Percentiles rank a stretch among this genome's conserved stretches.
These are phyloP conservation scores for Botryotinia convoluta DNA, from an alignment of 2,329 filamentous ascomycete genomes.

Conservation along the genomic window DNA sequence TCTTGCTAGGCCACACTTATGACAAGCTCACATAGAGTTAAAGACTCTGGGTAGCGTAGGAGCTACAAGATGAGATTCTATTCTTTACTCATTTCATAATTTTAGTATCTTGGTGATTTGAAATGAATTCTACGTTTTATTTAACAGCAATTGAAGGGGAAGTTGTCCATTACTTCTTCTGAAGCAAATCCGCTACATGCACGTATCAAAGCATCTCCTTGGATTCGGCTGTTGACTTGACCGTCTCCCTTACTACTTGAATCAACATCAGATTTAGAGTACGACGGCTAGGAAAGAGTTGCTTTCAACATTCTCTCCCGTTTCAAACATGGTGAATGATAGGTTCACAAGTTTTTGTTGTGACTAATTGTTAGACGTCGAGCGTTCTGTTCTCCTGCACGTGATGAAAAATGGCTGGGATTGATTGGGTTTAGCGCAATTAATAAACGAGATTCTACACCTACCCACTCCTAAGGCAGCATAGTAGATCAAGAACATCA, in stretches of 20 bases:
- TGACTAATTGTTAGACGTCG: not conserved
- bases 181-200: not conserved
- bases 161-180: not conserved
- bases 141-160: not conserved
- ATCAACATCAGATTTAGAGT: not conserved
- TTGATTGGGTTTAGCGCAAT: not conserved
- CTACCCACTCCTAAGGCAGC: not conserved
- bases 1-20: no score
- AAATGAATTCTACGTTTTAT: not conserved
- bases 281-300: not conserved
- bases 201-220: not conserved
- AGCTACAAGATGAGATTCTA: no score
- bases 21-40: no score
- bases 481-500: not conserved
- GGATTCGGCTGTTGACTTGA: not conserved
- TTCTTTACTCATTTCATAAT: no score
- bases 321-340: not conserved
- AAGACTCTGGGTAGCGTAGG: no score
- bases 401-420: not conserved
- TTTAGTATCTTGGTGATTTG: not conserved
- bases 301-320: rapidly evolving
- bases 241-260: not conserved
- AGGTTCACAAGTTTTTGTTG: not conserved
- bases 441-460: not conserved
- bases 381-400: not conserved